These are phyloP conservation scores for Cochlearia excelsa DNA, from an alignment of 345 rosid genomes.

Conservation along the genomic window DNA sequence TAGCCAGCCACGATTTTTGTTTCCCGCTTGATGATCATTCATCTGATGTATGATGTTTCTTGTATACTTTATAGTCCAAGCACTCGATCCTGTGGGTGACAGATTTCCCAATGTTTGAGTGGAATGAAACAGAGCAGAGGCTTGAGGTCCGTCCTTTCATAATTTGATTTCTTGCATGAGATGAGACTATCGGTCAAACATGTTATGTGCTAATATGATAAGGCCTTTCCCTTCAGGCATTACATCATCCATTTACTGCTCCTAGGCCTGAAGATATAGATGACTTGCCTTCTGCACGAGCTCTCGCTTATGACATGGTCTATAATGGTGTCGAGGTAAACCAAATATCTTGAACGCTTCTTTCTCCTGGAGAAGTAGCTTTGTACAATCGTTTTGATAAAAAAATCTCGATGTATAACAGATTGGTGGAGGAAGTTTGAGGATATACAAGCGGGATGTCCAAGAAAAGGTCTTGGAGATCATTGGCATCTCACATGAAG, in stretches of 20 bases:
- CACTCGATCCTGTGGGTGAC: conserved; percentile 94
- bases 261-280: conserved; percentile 87
- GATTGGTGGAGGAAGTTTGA: conserved; percentile 99
- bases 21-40: neutral
- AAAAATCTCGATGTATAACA: conserved; percentile 32
- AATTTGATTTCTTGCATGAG: conserved; percentile 15
- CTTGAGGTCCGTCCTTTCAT: conserved; percentile 64
- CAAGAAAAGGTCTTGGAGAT: conserved; percentile 85
- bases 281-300: conserved; percentile 82
- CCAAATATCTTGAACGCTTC: conserved; percentile 14
- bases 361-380: conserved; percentile 4
- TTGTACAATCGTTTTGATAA: conserved; percentile 1
- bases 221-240: conserved; percentile 49
- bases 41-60: conserved; percentile 21
- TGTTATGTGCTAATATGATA: conserved; percentile 21
- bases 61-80: conserved; percentile 52
- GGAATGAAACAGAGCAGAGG: conserved; percentile 85
- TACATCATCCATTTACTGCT: conserved; percentile 98
- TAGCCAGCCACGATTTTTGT: neutral
- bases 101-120: conserved; percentile 96
- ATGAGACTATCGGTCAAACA: conserved; percentile 6
- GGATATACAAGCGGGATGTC: conserved; percentile 81
- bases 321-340: conserved; percentile 94
- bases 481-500: conserved; percentile 70
- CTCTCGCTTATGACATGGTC: conserved; percentile 98